Evolutionary conservation across 2,329 filamentous ascomycete genomes (phyloP), one percentile per base, ranked within the genome.

Genomic region (Orbilia ellipsospora): DNA sequence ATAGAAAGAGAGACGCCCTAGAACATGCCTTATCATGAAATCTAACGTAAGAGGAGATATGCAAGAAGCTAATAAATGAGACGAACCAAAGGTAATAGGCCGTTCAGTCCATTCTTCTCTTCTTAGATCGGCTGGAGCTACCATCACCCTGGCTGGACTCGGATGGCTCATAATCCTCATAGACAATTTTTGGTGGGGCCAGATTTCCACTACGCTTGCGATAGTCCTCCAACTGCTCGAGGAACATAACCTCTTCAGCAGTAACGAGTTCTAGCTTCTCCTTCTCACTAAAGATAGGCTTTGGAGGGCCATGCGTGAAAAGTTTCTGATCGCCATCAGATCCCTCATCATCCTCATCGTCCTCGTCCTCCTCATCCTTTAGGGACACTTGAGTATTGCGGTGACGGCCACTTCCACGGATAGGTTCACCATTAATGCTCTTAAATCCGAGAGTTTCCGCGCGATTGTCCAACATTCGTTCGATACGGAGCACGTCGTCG

Each of bases 351-450:
- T 64, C n/a, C 4, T 45, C 61, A 44, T n/a, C 42, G 7, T 28
- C 23, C 5, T 31, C 18, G 1, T 36, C 57, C 4, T 26, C 55
- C 1, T 36, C 65, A 10, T 13, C 31, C 20, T 18, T 28, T 7
- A 45, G 44, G 6, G 15, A 16, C 6, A 1, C 2, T 6, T 16
- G 44, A n/a, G 26, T 7, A 12, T 1, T 26, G 6, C 40, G 20
- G 3, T n/a, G 55, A 16, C 18, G 52, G 31, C 15, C 20, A 10
- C 40, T 13, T 16, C 31, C 44, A 4, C 63, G 70, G 31, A 74
- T 50, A 0, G 31, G 51, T 26, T 74, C 70, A 7, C 70, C 70
- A n/a, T 74, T 68, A 4, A 74, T 45, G 12, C 12, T 51, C 0
- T 8, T 59, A 44, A 74, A 50, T 13, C 70, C 70, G 8, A 56